Percentiles rank a stretch among this genome's conserved stretches.
Conservation (phyloP, 73 alveolate species). For the Tetrahymena borealis region DNA sequence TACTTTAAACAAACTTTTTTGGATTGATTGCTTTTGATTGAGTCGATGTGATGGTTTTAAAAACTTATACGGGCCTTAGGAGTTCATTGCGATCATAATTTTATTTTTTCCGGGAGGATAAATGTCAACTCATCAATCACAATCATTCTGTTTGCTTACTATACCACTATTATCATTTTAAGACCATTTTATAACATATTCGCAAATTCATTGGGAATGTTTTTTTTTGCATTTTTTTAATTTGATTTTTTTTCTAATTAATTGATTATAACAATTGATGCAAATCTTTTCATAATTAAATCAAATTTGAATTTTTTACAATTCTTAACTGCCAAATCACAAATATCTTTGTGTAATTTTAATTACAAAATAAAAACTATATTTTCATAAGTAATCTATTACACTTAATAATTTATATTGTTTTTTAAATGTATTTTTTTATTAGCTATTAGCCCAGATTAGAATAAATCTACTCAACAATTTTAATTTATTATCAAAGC, state of each 20-base stretch:
- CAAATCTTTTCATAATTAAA: neutral
- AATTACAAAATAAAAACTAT: too few species aligned
- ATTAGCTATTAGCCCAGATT: too few species aligned
- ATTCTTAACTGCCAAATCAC: too few species aligned
- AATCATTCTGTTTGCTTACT: neutral
- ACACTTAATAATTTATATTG: too few species aligned
- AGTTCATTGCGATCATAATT: slow-evolving; percentile 1
- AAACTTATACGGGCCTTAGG: neutral
- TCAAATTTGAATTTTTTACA: neutral
- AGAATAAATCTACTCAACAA: too few species aligned
- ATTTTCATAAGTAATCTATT: too few species aligned
- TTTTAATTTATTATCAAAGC: too few species aligned
- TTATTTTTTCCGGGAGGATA: neutral
- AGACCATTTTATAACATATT: neutral
- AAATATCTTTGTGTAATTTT: too few species aligned
- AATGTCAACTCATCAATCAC: neutral
- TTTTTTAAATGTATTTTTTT: too few species aligned
- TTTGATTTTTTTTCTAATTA: neutral
- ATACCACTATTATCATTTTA: neutral
- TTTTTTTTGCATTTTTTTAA: neutral
- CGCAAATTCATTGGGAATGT: neutral
- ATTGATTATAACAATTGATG: neutral
- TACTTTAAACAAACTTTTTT: neutral
- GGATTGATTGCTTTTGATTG: neutral
- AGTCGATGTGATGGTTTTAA: neutral